Conservation (phyloP, 2,329 filamentous ascomycete genomes). For the Ascochyta lentis region DNA sequence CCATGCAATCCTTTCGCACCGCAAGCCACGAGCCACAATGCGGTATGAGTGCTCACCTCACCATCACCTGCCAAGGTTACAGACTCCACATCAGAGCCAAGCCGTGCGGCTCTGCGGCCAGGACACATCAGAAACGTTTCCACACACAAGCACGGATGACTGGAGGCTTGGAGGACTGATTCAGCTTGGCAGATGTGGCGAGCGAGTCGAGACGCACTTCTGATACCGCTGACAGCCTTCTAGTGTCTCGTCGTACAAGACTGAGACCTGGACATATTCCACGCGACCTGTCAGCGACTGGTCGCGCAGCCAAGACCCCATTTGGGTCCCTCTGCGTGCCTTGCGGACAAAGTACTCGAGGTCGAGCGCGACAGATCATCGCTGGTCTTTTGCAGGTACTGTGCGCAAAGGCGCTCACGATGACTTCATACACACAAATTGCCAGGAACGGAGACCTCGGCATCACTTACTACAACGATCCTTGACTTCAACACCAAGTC, state of each 20-base stretch:
- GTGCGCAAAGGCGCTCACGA: neutral
- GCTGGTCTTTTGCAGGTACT: neutral
- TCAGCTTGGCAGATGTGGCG: slow-evolving; percentile 6
- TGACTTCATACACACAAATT: slow-evolving; percentile 4
- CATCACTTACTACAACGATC: slow-evolving; percentile 6
- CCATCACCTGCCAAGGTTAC: too few species aligned
- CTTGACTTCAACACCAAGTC: neutral
- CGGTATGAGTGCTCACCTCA: too few species aligned
- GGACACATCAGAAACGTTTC: slow-evolving; percentile 10
- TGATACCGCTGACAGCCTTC: slow-evolving; percentile 10
- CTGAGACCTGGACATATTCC: slow-evolving; percentile 1
- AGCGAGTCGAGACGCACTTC: slow-evolving; percentile 2
- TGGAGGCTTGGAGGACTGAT: neutral
- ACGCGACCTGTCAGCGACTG: neutral
- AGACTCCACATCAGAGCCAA: neutral
- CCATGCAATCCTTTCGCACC: too few species aligned
- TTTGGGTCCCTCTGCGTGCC: neutral
- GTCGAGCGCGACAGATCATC: neutral
- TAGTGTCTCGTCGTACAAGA: neutral
- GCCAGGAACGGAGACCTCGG: slow-evolving; percentile 3
- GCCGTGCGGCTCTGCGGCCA: slow-evolving; percentile 13
- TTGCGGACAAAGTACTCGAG: neutral
- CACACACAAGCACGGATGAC: neutral
- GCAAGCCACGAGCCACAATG: too few species aligned
- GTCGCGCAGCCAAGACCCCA: neutral